Evolutionary conservation across 1,139 yeast genomes (phyloP).

Genomic region (Diutina siamensis): DNA sequence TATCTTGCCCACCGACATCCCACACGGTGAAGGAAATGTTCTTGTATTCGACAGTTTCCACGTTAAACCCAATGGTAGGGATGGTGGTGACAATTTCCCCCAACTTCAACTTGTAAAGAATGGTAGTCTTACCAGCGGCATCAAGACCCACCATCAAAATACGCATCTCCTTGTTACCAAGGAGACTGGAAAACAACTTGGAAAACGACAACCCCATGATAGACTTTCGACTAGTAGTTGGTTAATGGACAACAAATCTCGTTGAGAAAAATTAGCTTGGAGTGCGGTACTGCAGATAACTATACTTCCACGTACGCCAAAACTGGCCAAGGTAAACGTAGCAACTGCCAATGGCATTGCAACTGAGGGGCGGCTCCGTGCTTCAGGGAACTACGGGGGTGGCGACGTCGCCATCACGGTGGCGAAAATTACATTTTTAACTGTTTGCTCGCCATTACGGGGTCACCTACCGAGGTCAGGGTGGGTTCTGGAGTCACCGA

Average conservation of each 20-base stretch:
- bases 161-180: conserved; percentile 77
- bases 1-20: conserved; percentile 98
- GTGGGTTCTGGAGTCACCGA: too few relatives aligned
- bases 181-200: conserved; percentile 78
- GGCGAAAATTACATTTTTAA: too few relatives aligned
- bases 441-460: too few relatives aligned
- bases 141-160: conserved; percentile 91
- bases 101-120: conserved; percentile 76
- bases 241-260: conserved; percentile 13
- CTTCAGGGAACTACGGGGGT: too few relatives aligned
- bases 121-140: conserved; percentile 90
- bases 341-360: too few relatives aligned
- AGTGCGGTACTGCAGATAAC: neutral
- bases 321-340: neutral
- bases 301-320: conserved; percentile 5
- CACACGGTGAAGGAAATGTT: conserved; percentile 90
- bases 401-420: too few relatives aligned
- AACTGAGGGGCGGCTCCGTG: too few relatives aligned
- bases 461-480: too few relatives aligned
- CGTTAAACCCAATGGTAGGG: conserved; percentile 91
- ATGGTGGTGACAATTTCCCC: conserved; percentile 91
- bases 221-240: neutral
- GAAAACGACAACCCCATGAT: conserved; percentile 77
- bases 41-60: conserved; percentile 89
- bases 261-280: conserved; percentile 5